Evolutionary conservation across 345 rosid genomes (phyloP), one percentile per base, ranked within the genome.

Genomic region (Aquilaria sinensis): DNA sequence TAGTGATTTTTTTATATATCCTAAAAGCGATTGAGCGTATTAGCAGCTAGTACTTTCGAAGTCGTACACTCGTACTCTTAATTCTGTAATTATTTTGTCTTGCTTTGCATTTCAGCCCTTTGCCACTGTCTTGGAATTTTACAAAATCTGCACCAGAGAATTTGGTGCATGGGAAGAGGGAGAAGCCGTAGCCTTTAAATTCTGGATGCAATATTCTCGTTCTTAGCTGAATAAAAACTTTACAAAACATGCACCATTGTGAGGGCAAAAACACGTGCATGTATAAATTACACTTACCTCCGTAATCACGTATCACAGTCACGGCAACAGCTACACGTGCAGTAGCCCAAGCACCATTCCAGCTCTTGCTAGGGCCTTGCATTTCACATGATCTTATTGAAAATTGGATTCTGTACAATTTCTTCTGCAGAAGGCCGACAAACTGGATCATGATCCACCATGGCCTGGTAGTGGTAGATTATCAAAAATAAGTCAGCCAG

Each of bases 401-500:
- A 87, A 48, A 95, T 76, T 52, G 86, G 84, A 77, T 85, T 90
- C 57, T 83, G 82, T 31, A 84, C 51, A 47, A 91, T 14, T 51
- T 87, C 90, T 72, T 75, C 77, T 0, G 90, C 90, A 49, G 87
- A 82, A 64, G 96, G 96, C 33, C 96, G 85, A 31, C 79, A 79
- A 13, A 53, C 62, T 13, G 99, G 96, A 74, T 90, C 81, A 10
- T 85, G 91, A 56, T 84, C 95, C 70, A 94, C 76, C 99, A 90
- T 94, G 57, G 61, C 66, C 99, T 90, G 86, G 71, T 11, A 58
- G 32, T 90, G 86, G 71, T 11, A 58, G 32, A 61, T 57, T 57
- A 51, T 12, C 41, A 70, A 70, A 56, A 65, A 48, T 29, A 64
- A 57, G 61, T 31, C 13, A 66, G 51, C 12, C 57, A n/a, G 55